Evolutionary conservation across 1,139 yeast species (phyloP).

Genomic region (Debaryomyces robertsiae): DNA sequence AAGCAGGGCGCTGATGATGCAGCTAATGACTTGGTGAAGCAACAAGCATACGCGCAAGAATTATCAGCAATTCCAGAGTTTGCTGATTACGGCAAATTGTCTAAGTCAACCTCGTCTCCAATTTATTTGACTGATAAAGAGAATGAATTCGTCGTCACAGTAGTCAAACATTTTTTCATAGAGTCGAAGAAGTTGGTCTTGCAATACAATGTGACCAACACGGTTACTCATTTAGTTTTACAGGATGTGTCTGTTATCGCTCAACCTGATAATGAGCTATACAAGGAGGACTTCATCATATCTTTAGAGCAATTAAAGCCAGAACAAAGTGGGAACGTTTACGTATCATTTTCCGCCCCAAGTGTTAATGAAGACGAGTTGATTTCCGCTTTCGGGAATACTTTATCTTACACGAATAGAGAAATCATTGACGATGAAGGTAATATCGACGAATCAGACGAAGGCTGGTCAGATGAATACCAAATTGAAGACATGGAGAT

Average conservation of each 20-base stretch:
- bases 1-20: slow-evolving; percentile 23
- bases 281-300: slow-evolving; percentile 71
- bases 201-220: slow-evolving; percentile 84
- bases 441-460: slow-evolving; percentile 67
- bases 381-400: slow-evolving; percentile 64
- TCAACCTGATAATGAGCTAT: slow-evolving; percentile 61
- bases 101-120: slow-evolving; percentile 65
- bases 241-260: slow-evolving; percentile 79
- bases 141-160: slow-evolving; percentile 88
- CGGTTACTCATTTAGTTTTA: slow-evolving; percentile 74
- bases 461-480: slow-evolving; percentile 92
- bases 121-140: slow-evolving; percentile 85
- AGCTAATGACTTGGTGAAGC: slow-evolving; percentile 50
- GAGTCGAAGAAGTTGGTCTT: slow-evolving; percentile 71
- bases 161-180: slow-evolving; percentile 76
- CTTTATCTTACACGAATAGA: slow-evolving; percentile 73
- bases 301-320: slow-evolving; percentile 77
- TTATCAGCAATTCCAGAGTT: slow-evolving; percentile 71
- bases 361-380: slow-evolving; percentile 39
- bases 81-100: slow-evolving; percentile 67
- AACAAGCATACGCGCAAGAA: slow-evolving; percentile 68
- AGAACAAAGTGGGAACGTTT: slow-evolving; percentile 70
- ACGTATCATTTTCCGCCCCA: slow-evolving; percentile 73
- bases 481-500: slow-evolving; percentile 81
- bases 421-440: slow-evolving; percentile 80